Conservation (phyloP, 179 eudicot species). For the Spergularia azorica region DNA sequence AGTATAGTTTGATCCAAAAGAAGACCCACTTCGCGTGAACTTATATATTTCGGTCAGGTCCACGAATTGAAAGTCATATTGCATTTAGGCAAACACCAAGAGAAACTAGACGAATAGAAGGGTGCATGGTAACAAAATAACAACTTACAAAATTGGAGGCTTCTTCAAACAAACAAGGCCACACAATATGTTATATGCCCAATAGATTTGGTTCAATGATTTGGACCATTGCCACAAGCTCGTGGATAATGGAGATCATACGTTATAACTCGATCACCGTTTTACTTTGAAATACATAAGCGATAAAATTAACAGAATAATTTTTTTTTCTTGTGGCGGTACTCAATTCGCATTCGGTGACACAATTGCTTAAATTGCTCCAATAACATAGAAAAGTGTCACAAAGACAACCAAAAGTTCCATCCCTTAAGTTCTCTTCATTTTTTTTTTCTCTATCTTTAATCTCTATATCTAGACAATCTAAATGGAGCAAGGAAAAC, state of each 20-base stretch:
- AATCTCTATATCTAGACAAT: neutral
- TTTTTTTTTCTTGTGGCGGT: too few relatives aligned
- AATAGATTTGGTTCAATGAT: neutral
- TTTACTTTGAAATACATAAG: too few relatives aligned
- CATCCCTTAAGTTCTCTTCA: neutral
- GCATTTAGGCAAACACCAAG: neutral
- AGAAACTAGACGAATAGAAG: neutral
- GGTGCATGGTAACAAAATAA: neutral
- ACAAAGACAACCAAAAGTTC: neutral
- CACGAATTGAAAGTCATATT: neutral
- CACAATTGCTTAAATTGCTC: neutral
- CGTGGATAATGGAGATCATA: neutral
- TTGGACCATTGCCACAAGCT: neutral
- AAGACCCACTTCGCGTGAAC: neutral
- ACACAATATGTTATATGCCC: neutral
- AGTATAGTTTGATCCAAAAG: neutral
- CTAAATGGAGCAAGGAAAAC: constrained; percentile 18
- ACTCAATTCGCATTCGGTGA: neutral
- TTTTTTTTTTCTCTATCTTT: neutral
- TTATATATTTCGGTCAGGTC: neutral
- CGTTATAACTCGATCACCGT: too few relatives aligned
- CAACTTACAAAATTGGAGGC: neutral
- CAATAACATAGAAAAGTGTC: neutral
- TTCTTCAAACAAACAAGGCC: constrained; percentile 3
- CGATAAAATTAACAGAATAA: too few relatives aligned